Conservation (phyloP, 2,329 filamentous ascomycete genomes). For the Coniochaeta sp. region DNA sequence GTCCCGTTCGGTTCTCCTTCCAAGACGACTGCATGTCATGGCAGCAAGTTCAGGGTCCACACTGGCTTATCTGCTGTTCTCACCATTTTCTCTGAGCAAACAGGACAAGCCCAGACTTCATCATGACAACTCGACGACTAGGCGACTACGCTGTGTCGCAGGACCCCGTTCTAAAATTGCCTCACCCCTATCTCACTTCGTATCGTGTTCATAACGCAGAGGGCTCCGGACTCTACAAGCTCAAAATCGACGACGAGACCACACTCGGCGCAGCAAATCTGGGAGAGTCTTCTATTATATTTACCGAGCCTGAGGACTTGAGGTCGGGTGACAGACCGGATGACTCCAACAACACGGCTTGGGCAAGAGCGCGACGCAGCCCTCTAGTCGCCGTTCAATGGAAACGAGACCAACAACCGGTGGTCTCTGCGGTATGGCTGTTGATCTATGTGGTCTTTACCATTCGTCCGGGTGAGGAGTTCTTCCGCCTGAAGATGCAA, state of each 20-base stretch:
- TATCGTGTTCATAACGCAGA: slow-evolving; percentile 14
- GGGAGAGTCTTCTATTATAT: slow-evolving; percentile 12
- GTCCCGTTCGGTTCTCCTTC: not conserved
- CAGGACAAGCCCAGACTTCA: not conserved
- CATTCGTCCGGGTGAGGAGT: slow-evolving; percentile 37
- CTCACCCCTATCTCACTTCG: slow-evolving; percentile 20
- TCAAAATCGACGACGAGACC: slow-evolving; percentile 5
- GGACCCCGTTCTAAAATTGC: slow-evolving; percentile 19
- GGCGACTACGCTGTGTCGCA: slow-evolving; percentile 14
- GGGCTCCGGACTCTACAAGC: slow-evolving; percentile 8
- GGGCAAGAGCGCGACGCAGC: slow-evolving; percentile 47
- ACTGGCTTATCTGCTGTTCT: not conserved
- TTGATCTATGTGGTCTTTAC: slow-evolving; percentile 45
- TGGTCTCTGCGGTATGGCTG: slow-evolving; percentile 44
- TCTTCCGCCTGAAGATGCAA: slow-evolving; percentile 36
- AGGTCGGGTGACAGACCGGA: slow-evolving; percentile 22
- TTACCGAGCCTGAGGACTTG: slow-evolving; percentile 23
- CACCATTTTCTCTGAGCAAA: not conserved
- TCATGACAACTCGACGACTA: slow-evolving; percentile 12
- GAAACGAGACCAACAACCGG: slow-evolving; percentile 31
- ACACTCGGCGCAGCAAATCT: slow-evolving; percentile 7
- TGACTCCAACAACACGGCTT: slow-evolving; percentile 46
- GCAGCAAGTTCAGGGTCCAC: not conserved
- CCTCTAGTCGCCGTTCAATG: slow-evolving; percentile 38
- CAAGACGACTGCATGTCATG: not conserved